Evolutionary conservation across 2,329 filamentous ascomycete genomes (phyloP), one percentile per base, ranked within the genome.

Genomic region (Cladophialophora bantiana): DNA sequence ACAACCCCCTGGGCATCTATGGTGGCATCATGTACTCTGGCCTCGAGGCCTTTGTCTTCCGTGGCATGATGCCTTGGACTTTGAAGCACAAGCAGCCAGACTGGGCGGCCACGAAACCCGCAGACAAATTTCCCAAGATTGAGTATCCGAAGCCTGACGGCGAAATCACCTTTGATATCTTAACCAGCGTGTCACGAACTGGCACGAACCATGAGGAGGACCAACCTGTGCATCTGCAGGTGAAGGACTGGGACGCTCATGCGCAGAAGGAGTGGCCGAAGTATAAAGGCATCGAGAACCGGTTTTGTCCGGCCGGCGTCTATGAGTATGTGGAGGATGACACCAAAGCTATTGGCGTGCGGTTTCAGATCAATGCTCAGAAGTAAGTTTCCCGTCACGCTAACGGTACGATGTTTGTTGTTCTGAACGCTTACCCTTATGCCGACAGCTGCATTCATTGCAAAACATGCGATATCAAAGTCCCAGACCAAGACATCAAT

Each of bases 391-490:
- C 57, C 34, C 48, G 31, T 45, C 36, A 26, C 56, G 38, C 70
- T 70, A 20, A 65, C 68, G 18, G 20, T 5, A 13, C 5, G 53
- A 9, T 40, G 18, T 5, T 26, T 20, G 45, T 10, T 45, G n/a
- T 45, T 7, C 15, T n/a, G 40, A n/a, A 26, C 12, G 10, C 45
- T 48, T 53, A 13, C 50, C n/a, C 2, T 18, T 18, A 13, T 12
- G 7, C 57, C 0, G 40, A 58, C 75, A 97, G 94, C 81, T 99
- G 95, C 78, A 96, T 99, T 71, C 95, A 99, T 81, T 99, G 95
- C 86, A 99, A 99, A 86, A 99, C 95, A 13, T 99, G 95, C 78
- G 95, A 99, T 79, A 99, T 99, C 83, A 99, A 99, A 83, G 94
- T 93, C 15, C 95, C 95, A 7, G 88, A 90, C 69, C 95, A 99